phyloP scores from a whole-genome alignment of 108 stramenopile species.

The Cyclostephanos tholiformis region DNA sequence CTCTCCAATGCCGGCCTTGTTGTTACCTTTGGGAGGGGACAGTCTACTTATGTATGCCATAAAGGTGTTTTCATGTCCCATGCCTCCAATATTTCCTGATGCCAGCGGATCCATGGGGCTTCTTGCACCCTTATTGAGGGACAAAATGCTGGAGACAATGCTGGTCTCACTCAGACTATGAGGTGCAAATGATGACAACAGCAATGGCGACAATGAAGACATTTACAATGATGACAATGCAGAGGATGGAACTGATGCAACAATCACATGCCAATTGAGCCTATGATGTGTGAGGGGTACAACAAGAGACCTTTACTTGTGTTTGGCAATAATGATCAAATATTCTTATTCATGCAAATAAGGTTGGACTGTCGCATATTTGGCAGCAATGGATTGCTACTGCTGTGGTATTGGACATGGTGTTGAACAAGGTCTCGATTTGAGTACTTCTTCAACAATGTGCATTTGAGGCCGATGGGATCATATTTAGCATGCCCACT shows the following conservation, averaged over 20 bases:
- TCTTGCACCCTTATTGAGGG: slow-evolving; percentile 82
- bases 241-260: slow-evolving; percentile 12
- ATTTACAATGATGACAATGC: neutral
- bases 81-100: slow-evolving; percentile 88
- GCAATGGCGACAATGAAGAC: slow-evolving; percentile 5
- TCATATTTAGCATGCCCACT: slow-evolving; percentile 95
- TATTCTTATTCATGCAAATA: slow-evolving; percentile 91
- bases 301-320: slow-evolving; percentile 37
- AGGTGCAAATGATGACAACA: neutral
- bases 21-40: slow-evolving; percentile 83
- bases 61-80: slow-evolving; percentile 59
- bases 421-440: slow-evolving; percentile 97
- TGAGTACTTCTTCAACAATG: slow-evolving; percentile 91
- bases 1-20: slow-evolving; percentile 64
- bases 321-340: slow-evolving; percentile 68
- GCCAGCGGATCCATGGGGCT: slow-evolving; percentile 94
- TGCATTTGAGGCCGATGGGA: slow-evolving; percentile 93
- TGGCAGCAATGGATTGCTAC: slow-evolving; percentile 67
- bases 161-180: slow-evolving; percentile 65
- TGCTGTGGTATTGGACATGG: no score
- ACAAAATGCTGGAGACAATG: slow-evolving; percentile 81
- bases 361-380: slow-evolving; percentile 86
- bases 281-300: slow-evolving; percentile 34
- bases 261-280: slow-evolving; percentile 36
- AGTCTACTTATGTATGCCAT: slow-evolving; percentile 81